Percentiles rank a stretch among this genome's conserved stretches.
Evolutionary conservation across 2,329 filamentous ascomycete species (phyloP).

Genomic region (Ceratocystis variospora): DNA sequence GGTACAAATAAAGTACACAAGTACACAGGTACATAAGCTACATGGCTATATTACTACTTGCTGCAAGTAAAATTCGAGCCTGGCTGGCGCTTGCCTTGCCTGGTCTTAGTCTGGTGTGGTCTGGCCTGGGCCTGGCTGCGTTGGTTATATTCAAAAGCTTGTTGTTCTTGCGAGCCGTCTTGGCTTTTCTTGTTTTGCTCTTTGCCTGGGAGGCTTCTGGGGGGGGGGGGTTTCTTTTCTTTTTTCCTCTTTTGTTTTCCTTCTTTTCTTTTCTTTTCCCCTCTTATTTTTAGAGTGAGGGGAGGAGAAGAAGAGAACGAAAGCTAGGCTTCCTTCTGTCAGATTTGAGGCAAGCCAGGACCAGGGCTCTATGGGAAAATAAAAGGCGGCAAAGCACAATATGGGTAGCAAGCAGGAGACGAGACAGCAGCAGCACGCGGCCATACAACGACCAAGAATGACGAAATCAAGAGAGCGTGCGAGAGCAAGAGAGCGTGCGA

Average conservation of each 20-base stretch:
- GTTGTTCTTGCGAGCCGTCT: neutral
- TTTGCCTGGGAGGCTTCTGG: too few relatives aligned
- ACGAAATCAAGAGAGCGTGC: neutral
- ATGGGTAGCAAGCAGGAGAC: too few relatives aligned
- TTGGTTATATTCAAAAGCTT: neutral
- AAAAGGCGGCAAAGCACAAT: neutral
- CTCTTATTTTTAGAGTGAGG: neutral
- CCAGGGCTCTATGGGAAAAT: neutral
- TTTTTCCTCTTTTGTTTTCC: too few relatives aligned
- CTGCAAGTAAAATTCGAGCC: neutral
- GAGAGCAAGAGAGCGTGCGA: too few relatives aligned
- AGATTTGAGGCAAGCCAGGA: constrained; percentile 5
- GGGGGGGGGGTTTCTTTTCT: too few relatives aligned
- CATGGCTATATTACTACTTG: neutral
- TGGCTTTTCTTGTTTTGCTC: neutral
- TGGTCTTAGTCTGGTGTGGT: neutral
- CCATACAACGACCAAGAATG: neutral
- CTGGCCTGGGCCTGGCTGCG: neutral
- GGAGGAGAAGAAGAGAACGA: neutral
- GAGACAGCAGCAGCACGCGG: neutral
- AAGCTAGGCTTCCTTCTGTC: constrained; percentile 4
- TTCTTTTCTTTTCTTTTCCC: neutral
- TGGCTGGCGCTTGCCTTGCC: neutral
- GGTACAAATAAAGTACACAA: too few relatives aligned
- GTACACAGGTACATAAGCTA: neutral